Evolutionary conservation across 2,329 filamentous ascomycete species (phyloP).

Genomic region (Hymenoscyphus infarciens): DNA sequence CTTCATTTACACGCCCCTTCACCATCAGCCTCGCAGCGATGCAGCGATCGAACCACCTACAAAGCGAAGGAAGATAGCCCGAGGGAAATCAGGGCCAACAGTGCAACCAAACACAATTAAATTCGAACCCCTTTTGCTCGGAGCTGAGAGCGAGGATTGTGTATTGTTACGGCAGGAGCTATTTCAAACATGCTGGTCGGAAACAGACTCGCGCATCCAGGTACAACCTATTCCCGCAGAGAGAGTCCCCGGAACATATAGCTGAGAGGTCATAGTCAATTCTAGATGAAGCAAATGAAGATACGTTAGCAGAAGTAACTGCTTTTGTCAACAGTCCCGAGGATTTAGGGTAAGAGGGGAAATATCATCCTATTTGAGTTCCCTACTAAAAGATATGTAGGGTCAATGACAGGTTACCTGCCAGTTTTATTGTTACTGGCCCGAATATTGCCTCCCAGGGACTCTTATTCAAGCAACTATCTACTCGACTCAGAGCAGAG

Average conservation of each 20-base stretch:
- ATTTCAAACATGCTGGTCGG: constrained; percentile 62
- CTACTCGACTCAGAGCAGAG: constrained; percentile 49
- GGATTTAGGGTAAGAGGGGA: constrained; percentile 27
- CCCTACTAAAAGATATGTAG: constrained; percentile 14
- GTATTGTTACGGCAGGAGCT: constrained; percentile 53
- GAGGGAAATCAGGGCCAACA: constrained; percentile 9
- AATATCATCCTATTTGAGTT: constrained; percentile 1
- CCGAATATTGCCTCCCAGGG: constrained; percentile 75
- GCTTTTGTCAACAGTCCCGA: constrained; percentile 47
- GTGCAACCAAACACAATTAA: constrained; percentile 12
- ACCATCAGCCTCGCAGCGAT: constrained; percentile 16
- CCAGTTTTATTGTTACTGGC: constrained; percentile 72
- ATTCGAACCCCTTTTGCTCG: constrained; percentile 54
- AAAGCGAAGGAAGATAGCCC: constrained; percentile 37
- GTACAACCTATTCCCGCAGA: constrained; percentile 40
- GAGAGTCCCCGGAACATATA: neutral
- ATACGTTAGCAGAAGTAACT: constrained; percentile 56
- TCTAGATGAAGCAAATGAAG: constrained; percentile 57
- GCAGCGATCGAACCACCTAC: constrained; percentile 29
- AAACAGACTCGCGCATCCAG: constrained; percentile 61
- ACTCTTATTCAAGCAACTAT: constrained; percentile 68
- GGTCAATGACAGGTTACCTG: constrained; percentile 43
- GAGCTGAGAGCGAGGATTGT: constrained; percentile 47
- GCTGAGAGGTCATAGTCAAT: constrained; percentile 44
- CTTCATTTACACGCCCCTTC: constrained; percentile 36